These are phyloP conservation scores for Cladophialophora psammophila DNA, from an alignment of 2,329 filamentous ascomycete genomes.

Conservation along the genomic window DNA sequence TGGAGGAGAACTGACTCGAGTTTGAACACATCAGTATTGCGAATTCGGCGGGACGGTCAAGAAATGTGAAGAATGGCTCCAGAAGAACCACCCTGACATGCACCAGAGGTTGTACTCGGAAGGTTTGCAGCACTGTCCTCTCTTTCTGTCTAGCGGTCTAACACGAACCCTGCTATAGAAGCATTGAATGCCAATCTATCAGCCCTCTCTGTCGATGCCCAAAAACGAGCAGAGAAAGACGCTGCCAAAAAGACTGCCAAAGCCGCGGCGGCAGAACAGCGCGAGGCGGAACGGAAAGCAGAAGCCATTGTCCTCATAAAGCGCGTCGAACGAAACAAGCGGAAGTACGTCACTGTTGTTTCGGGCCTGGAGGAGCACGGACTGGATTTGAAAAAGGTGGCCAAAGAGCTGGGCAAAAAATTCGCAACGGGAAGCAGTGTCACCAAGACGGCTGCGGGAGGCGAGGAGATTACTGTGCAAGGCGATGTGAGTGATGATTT, in stretches of 20 bases:
- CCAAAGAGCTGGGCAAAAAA: conserved; percentile 98
- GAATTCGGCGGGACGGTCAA: conserved; percentile 96
- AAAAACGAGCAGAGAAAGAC: conserved; percentile 94
- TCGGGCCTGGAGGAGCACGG: conserved; percentile 88
- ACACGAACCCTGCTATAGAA: conserved; percentile 58
- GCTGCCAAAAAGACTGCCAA: conserved; percentile 96
- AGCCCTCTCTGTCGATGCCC: conserved; percentile 85
- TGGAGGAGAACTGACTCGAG: neutral
- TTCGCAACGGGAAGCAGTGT: conserved; percentile 94
- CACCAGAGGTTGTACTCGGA: conserved; percentile 85
- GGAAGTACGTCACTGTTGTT: conserved; percentile 95
- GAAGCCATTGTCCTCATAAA: conserved; percentile 88
- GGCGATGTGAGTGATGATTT: conserved; percentile 96
- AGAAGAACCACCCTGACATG: conserved; percentile 74
- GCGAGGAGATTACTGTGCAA: conserved; percentile 97
- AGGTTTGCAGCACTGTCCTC: conserved; percentile 61
- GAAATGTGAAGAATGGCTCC: conserved; percentile 97
- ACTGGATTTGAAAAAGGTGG: conserved; percentile 90
- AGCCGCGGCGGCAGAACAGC: conserved; percentile 84
- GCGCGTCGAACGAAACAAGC: conserved; percentile 96
- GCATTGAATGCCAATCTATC: conserved; percentile 84
- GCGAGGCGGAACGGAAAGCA: conserved; percentile 81
- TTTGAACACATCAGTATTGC: conserved; percentile 74
- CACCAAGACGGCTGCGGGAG: conserved; percentile 83
- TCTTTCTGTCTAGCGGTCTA: conserved; percentile 15